Percentiles rank a stretch among this genome's conserved stretches.
Conservation (phyloP, 345 rosid genomes). For the Kernera saxatilis region DNA sequence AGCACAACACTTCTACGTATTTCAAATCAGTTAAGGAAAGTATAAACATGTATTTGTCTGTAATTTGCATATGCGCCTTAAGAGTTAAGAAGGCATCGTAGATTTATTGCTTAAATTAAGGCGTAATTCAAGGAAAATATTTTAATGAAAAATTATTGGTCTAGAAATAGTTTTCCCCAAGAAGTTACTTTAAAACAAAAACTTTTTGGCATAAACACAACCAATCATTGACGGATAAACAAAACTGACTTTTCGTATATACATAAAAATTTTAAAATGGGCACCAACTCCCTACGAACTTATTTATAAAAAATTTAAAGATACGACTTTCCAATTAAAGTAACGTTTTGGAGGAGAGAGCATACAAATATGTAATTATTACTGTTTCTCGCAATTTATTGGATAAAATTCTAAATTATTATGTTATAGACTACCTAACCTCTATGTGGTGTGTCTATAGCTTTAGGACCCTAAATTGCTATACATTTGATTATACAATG, state of each 20-base stretch:
- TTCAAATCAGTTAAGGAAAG: not conserved
- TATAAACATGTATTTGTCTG: not conserved
- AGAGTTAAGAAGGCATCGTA: not conserved
- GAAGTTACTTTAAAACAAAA: not conserved
- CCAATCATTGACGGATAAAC: not conserved
- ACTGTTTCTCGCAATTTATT: not conserved
- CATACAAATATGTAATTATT: not conserved
- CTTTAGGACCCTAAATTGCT: not conserved
- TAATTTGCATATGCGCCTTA: not conserved
- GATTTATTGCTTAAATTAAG: constrained; percentile 39
- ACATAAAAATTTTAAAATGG: too few relatives aligned
- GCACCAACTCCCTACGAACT: constrained; percentile 11
- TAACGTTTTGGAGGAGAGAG: constrained; percentile 18
- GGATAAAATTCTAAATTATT: constrained; percentile 1
- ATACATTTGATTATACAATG: constrained; percentile 15
- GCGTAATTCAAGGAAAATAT: constrained; percentile 44
- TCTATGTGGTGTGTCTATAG: not conserved
- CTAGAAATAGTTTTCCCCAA: not conserved
- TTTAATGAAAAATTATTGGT: not conserved
- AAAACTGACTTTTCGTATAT: not conserved
- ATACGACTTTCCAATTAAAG: constrained; percentile 24
- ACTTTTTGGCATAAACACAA: constrained; percentile 5
- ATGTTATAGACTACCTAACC: constrained; percentile 15
- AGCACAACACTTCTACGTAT: not conserved
- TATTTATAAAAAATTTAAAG: not conserved